Evolutionary conservation across 352 stramenopile genomes (phyloP).

Genomic region (Pythium brachiatum): DNA sequence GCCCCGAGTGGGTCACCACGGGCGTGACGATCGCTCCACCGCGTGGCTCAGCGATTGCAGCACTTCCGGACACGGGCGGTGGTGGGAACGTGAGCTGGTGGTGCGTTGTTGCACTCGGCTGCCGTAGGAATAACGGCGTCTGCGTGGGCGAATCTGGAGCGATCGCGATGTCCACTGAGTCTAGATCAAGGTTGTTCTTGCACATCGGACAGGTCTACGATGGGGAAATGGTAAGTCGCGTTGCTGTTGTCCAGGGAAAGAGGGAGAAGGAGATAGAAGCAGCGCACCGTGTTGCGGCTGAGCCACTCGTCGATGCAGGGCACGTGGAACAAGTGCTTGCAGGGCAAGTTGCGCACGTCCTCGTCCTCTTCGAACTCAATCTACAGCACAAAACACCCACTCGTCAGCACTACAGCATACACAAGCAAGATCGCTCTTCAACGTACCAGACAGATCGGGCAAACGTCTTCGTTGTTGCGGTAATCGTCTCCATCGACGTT

Average conservation of each 20-base stretch:
- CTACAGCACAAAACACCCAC: slow-evolving; percentile 19
- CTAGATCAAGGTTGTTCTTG: slow-evolving; percentile 73
- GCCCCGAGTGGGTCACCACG: not conserved
- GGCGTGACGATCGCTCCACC: slow-evolving; percentile 47
- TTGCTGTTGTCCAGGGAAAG: too few species aligned
- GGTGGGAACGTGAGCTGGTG: not conserved
- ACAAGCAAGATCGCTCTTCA: not conserved
- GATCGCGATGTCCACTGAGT: slow-evolving; percentile 43
- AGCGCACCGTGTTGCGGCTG: slow-evolving; percentile 75
- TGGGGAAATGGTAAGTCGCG: too few species aligned
- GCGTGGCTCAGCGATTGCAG: slow-evolving; percentile 14
- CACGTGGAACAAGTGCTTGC: slow-evolving; percentile 88
- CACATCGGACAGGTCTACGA: slow-evolving; percentile 76
- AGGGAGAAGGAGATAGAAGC: not conserved
- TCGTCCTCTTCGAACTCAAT: slow-evolving; percentile 78
- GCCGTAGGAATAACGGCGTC: not conserved
- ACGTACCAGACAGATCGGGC: slow-evolving; percentile 69
- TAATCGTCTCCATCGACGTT: not conserved
- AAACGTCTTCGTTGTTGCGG: slow-evolving; percentile 56
- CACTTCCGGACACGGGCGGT: not conserved
- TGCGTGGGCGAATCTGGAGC: slow-evolving; percentile 9
- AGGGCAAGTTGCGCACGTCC: slow-evolving; percentile 74
- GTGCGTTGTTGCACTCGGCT: not conserved
- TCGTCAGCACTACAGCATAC: not conserved
- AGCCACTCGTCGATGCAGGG: slow-evolving; percentile 90